Percentiles rank a stretch among this genome's conserved stretches.
These are phyloP conservation scores for Arctostaphylos glauca DNA, from an alignment of 148 eudicot genomes.

Conservation along the genomic window DNA sequence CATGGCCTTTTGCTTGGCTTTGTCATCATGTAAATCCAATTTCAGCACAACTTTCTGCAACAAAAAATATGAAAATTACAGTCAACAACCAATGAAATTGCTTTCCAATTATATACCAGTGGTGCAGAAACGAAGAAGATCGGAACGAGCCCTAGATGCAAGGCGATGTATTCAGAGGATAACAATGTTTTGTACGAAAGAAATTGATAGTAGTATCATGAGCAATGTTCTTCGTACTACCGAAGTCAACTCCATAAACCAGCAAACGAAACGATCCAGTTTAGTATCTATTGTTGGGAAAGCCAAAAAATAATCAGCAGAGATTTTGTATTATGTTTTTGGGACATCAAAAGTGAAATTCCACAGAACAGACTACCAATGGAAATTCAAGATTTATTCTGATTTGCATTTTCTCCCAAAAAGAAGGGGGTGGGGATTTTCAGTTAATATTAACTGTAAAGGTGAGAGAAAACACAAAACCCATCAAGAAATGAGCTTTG, in stretches of 20 bases:
- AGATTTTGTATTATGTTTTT: not conserved
- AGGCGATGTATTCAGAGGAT: too few relatives aligned
- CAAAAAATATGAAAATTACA: not conserved
- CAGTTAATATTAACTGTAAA: too few relatives aligned
- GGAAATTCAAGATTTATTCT: conserved; percentile 3
- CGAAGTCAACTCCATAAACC: not conserved
- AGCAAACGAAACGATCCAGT: not conserved
- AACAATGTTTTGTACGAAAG: too few relatives aligned
- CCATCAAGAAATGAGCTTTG: too few relatives aligned
- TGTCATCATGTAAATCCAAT: conserved; percentile 42
- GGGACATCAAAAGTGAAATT: not conserved
- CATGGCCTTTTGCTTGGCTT: conserved; percentile 49
- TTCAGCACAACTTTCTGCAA: conserved; percentile 56
- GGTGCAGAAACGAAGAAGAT: too few relatives aligned
- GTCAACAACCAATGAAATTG: not conserved
- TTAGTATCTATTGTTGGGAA: not conserved
- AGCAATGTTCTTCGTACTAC: too few relatives aligned
- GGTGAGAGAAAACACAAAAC: too few relatives aligned
- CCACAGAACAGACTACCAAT: not conserved
- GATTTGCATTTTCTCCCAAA: too few relatives aligned
- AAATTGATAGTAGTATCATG: too few relatives aligned
- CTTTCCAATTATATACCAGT: not conserved
- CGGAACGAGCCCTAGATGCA: too few relatives aligned
- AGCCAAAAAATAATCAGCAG: not conserved
- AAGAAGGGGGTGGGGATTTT: too few relatives aligned